Evolutionary conservation across 257 asterid genomes (phyloP).

Genomic region (Ilex aquifolium): DNA sequence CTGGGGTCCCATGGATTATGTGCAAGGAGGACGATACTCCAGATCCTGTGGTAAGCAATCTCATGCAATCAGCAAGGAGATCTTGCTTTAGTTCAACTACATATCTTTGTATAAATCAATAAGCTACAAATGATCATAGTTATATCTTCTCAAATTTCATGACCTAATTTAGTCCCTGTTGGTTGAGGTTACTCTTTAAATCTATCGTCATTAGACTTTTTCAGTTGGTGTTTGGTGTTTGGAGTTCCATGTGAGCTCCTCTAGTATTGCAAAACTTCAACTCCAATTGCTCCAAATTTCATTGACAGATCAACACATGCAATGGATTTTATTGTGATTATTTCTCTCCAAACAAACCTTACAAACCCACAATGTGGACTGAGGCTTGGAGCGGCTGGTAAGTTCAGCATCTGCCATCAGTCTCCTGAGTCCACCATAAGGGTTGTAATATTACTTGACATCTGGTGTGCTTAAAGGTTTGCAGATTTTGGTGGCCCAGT

Average conservation of each 20-base stretch:
- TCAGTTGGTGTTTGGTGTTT: too few relatives aligned
- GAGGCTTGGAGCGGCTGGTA: slow-evolving; percentile 99
- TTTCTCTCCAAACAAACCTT: slow-evolving; percentile 80
- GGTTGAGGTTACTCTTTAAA: too few relatives aligned
- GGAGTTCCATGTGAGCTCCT: too few relatives aligned
- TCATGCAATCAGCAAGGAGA: background rate
- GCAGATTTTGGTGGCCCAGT: slow-evolving; percentile 81
- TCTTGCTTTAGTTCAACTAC: too few relatives aligned
- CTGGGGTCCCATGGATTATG: slow-evolving; percentile 98
- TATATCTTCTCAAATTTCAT: too few relatives aligned
- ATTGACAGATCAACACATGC: slow-evolving; percentile 83
- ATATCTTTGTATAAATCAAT: too few relatives aligned
- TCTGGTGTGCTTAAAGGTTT: slow-evolving; percentile 45
- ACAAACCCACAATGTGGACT: slow-evolving; percentile 90
- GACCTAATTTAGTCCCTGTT: too few relatives aligned
- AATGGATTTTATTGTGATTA: slow-evolving; percentile 94
- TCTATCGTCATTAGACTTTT: too few relatives aligned
- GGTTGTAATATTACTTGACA: background rate
- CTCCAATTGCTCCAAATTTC: slow-evolving; percentile 2
- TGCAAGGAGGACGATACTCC: slow-evolving; percentile 96
- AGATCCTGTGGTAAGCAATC: slow-evolving; percentile 77
- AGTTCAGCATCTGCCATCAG: slow-evolving; percentile 5
- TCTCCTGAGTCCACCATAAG: background rate
- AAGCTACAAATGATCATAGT: too few relatives aligned
- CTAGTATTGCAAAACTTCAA: background rate